A percentile compares a stretch with the other conserved stretches of the same genome.
Conservation (phyloP, 768 basidiomycete species). For the Macrolepiota albuminosa region DNA sequence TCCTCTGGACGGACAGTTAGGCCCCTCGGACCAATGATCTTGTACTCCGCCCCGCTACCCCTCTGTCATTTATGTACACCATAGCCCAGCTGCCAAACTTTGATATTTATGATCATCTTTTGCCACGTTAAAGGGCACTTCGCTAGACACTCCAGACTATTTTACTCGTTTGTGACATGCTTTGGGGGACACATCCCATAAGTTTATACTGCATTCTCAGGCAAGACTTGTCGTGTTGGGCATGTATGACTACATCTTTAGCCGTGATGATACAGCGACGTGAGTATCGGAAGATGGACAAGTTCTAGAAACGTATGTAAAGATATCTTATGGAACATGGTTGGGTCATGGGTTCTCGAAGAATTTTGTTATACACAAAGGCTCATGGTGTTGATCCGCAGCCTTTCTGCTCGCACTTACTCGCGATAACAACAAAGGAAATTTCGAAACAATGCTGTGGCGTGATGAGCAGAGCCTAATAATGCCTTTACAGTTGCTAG, state of each 20-base stretch:
- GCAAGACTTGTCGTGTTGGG: background rate
- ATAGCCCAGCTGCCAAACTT: background rate
- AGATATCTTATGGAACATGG: conserved; percentile 9
- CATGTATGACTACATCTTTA: conserved; percentile 5
- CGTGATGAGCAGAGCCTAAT: conserved; percentile 1
- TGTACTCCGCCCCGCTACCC: background rate
- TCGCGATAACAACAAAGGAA: background rate
- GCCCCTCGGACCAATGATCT: background rate
- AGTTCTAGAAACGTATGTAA: conserved; percentile 13
- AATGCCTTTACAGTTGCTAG: background rate
- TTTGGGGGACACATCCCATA: background rate
- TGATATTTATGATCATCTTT: background rate
- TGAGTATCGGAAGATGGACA: conserved; percentile 6
- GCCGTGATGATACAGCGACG: conserved; percentile 7
- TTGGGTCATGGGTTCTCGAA: conserved; percentile 8
- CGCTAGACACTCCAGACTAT: background rate
- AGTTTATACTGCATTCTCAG: conserved; percentile 5
- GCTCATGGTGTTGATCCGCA: conserved; percentile 2
- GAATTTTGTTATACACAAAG: background rate
- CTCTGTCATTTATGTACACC: background rate
- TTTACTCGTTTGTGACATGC: background rate
- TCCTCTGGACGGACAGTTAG: background rate
- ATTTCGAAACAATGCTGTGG: conserved; percentile 1
- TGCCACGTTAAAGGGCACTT: conserved; percentile 7
- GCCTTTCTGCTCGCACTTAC: background rate